Conservation (phyloP, 2,329 filamentous ascomycete species). For the Tolypocladium capitatum region DNA sequence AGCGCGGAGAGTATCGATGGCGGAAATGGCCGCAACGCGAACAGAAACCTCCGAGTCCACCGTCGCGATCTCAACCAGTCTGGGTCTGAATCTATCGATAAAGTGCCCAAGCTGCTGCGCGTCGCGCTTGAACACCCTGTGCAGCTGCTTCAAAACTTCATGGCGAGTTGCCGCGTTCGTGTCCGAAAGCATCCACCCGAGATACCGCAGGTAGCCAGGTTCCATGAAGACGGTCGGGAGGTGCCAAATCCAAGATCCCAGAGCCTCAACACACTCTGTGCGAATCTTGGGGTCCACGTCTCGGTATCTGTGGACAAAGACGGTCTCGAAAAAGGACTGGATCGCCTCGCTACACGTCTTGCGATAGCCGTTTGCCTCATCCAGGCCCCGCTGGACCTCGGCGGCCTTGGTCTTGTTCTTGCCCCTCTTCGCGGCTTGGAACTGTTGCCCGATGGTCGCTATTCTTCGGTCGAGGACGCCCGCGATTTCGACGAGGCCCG, state of each 20-base stretch:
- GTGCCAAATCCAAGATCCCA: constrained; percentile 78
- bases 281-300: constrained; percentile 86
- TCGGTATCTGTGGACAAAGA: constrained; percentile 91
- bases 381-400: constrained; percentile 58
- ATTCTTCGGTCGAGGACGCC: constrained; percentile 57
- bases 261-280: constrained; percentile 72
- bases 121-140: constrained; percentile 65
- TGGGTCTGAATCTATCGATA: constrained; percentile 77
- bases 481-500: constrained; percentile 61
- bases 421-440: constrained; percentile 58
- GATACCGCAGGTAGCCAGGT: constrained; percentile 77
- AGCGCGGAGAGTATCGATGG: constrained; percentile 70
- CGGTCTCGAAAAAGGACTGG: constrained; percentile 77
- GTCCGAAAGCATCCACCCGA: constrained; percentile 93
- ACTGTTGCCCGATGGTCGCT: constrained; percentile 64
- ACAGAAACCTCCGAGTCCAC: constrained; percentile 72
- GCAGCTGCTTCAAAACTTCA: constrained; percentile 78
- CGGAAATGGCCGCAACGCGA: constrained; percentile 64
- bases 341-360: constrained; percentile 59
- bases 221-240: constrained; percentile 85
- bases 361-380: constrained; percentile 56
- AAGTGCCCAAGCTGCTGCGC: constrained; percentile 80
- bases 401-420: constrained; percentile 69
- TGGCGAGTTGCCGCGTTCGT: constrained; percentile 57
- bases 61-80: constrained; percentile 86